Percentiles rank a stretch among this genome's conserved stretches.
Evolutionary conservation across 2,329 filamentous ascomycete species (phyloP).

Genomic region (Apiospora phragmitis): DNA sequence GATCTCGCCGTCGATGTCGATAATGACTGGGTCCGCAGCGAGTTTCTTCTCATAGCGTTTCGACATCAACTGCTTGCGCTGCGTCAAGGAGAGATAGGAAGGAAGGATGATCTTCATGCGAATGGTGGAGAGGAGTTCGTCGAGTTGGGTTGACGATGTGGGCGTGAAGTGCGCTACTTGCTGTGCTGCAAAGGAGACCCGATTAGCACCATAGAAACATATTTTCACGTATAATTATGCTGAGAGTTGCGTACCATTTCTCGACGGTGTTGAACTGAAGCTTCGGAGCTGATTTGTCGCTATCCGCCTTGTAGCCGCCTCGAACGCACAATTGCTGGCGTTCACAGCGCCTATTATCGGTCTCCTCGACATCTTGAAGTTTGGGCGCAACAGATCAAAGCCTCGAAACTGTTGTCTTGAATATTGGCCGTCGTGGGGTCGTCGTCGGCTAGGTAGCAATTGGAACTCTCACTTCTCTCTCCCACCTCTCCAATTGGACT

Average conservation of each 20-base stretch:
- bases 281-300: conserved; percentile 18
- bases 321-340: conserved; percentile 25
- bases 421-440: neutral
- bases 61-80: conserved; percentile 55
- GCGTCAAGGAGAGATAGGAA: conserved; percentile 53
- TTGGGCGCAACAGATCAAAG: neutral
- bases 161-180: conserved; percentile 48
- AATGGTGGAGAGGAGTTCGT: conserved; percentile 51
- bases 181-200: conserved; percentile 20
- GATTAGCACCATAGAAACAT: neutral
- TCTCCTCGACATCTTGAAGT: conserved; percentile 27
- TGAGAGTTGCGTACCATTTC: conserved; percentile 24
- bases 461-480: neutral
- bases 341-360: conserved; percentile 26
- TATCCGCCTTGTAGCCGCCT: conserved; percentile 25
- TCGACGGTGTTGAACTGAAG: conserved; percentile 28
- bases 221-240: neutral
- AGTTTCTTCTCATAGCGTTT: conserved; percentile 48
- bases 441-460: neutral
- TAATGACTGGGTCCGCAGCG: conserved; percentile 54
- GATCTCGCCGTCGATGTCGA: conserved; percentile 59
- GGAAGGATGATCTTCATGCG: conserved; percentile 63
- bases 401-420: neutral
- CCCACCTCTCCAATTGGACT: conserved; percentile 3
- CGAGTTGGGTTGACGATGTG: conserved; percentile 54